These are phyloP conservation scores for Penicillium sp. DNA, from an alignment of 2,329 filamentous ascomycete species.

Conservation along the genomic window DNA sequence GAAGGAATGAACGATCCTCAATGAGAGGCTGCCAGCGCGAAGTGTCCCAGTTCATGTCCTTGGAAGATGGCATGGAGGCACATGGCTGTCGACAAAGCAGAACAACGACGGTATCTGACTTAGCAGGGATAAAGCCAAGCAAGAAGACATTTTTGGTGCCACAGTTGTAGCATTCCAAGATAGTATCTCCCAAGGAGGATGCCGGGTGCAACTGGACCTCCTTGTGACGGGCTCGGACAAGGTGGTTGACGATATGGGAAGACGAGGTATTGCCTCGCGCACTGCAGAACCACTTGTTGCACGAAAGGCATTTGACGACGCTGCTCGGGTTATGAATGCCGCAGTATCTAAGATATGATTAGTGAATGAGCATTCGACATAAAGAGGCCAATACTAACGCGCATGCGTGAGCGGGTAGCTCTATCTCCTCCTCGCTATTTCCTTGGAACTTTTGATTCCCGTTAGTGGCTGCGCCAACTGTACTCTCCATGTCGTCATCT, in stretches of 20 bases:
- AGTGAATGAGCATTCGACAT: conserved; percentile 19
- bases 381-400: conserved; percentile 61
- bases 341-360: conserved; percentile 66
- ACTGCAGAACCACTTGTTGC: conserved; percentile 99
- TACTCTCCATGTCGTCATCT: conserved; percentile 73
- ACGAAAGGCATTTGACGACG: conserved; percentile 93
- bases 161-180: conserved; percentile 98
- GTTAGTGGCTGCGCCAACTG: conserved; percentile 79
- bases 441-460: conserved; percentile 62
- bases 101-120: conserved; percentile 97
- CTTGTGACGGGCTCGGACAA: conserved; percentile 95
- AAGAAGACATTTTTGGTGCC: conserved; percentile 99
- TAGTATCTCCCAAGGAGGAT: conserved; percentile 90
- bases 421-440: conserved; percentile 75
- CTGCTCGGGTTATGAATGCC: conserved; percentile 94
- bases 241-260: conserved; percentile 96
- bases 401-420: conserved; percentile 92
- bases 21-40: conserved; percentile 97
- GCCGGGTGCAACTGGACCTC: conserved; percentile 95
- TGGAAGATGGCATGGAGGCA: conserved; percentile 88
- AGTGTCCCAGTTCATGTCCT: conserved; percentile 99
- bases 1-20: conserved; percentile 89
- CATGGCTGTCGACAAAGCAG: conserved; percentile 95
- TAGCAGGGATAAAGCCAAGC: conserved; percentile 95
- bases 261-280: conserved; percentile 94